Evolutionary conservation across 306 rosid genomes (phyloP).

Genomic region (Cicer yamashitae): DNA sequence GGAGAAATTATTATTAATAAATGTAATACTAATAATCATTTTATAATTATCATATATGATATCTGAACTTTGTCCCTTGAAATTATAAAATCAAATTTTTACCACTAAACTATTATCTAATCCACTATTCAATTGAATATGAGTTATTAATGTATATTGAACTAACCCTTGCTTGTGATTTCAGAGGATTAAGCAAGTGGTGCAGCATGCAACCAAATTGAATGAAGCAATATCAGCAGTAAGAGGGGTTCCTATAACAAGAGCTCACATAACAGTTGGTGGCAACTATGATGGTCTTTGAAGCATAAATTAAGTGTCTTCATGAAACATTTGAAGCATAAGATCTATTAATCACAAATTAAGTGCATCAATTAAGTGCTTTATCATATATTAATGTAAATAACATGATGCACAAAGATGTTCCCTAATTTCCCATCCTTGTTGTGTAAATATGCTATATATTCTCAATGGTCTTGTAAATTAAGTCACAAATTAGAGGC

Average conservation of each 20-base stretch:
- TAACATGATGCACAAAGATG: conserved; percentile 16
- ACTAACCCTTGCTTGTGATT: conserved; percentile 34
- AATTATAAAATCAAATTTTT: no score
- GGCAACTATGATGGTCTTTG: conserved; percentile 65
- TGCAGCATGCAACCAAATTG: conserved; percentile 61
- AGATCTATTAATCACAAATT: no score
- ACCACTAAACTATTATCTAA: no score
- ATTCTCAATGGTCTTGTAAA: conserved; percentile 23
- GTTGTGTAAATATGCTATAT: conserved; percentile 23
- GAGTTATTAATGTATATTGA: conserved; percentile 17
- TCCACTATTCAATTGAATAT: background rate
- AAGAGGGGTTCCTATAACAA: conserved; percentile 63
- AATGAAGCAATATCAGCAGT: conserved; percentile 71
- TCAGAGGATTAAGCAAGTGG: conserved; percentile 77
- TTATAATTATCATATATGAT: no score
- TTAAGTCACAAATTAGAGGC: conserved; percentile 2
- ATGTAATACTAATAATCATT: no score
- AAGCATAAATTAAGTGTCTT: conserved; percentile 24
- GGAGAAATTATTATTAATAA: no score
- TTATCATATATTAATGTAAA: conserved; percentile 42
- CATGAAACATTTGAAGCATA: background rate
- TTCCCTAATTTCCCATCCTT: conserved; percentile 12
- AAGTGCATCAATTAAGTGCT: background rate
- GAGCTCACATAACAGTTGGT: conserved; percentile 75
- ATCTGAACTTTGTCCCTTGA: no score